Evolutionary conservation across 352 stramenopile genomes (phyloP).

Genomic region (Globisporangium spiculum): DNA sequence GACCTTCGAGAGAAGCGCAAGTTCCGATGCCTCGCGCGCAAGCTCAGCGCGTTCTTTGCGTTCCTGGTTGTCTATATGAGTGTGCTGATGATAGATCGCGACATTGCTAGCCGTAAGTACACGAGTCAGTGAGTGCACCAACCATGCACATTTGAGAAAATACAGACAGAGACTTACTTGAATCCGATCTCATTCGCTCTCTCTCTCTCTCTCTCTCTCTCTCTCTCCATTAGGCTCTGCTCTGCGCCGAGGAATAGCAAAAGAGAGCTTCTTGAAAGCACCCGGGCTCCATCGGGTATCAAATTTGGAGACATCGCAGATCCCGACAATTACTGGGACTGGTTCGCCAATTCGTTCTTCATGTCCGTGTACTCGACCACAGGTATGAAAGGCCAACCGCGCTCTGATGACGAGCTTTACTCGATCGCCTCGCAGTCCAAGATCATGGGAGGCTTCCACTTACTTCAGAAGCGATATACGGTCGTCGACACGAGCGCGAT

Average conservation of each 20-base stretch:
- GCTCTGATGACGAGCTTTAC: conserved; percentile 29
- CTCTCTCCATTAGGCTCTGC: background rate
- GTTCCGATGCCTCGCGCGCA: conserved; percentile 53
- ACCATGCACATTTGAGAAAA: background rate
- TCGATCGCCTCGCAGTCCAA: conserved; percentile 45
- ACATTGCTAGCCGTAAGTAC: conserved; percentile 51
- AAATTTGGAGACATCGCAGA: conserved; percentile 43
- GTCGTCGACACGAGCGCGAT: conserved; percentile 44
- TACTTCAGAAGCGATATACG: conserved; percentile 48
- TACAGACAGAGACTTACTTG: background rate
- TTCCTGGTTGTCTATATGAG: conserved; percentile 58
- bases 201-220: too few relatives aligned
- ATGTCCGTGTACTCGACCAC: conserved; percentile 35
- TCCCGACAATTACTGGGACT: conserved; percentile 46
- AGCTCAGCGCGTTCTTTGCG: conserved; percentile 54
- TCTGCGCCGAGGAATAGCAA: conserved; percentile 49
- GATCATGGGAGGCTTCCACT: conserved; percentile 63
- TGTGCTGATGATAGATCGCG: conserved; percentile 53
- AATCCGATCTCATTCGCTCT: background rate
- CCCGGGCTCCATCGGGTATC: conserved; percentile 31
- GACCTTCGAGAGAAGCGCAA: conserved; percentile 68
- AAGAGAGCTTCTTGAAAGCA: conserved; percentile 41
- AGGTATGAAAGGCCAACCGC: conserved; percentile 20
- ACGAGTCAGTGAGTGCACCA: background rate
- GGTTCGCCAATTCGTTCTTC: conserved; percentile 56